These are phyloP conservation scores for Lachancea cidri DNA, from an alignment of 805 yeast genomes.

Conservation along the genomic window DNA sequence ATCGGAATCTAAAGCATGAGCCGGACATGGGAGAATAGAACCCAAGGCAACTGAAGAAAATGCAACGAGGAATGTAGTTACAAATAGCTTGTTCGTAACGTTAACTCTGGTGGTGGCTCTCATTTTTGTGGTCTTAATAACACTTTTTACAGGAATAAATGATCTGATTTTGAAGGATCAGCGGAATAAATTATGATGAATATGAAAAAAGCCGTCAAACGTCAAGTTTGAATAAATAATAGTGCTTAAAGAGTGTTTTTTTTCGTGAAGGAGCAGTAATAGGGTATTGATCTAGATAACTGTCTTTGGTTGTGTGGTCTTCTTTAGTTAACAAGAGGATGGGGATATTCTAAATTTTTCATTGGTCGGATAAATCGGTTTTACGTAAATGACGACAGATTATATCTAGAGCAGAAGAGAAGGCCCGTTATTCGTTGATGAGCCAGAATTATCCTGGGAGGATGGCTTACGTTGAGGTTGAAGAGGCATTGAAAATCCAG, in stretches of 20 bases:
- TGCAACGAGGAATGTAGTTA: constrained; percentile 59
- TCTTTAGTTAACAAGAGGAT: background rate
- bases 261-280: no score
- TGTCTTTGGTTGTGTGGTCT: background rate
- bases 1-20: constrained; percentile 38
- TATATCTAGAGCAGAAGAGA: background rate
- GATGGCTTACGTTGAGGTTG: constrained; percentile 24
- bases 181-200: constrained; percentile 1
- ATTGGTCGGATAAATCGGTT: constrained; percentile 3
- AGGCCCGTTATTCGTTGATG: background rate
- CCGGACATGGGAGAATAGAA: constrained; percentile 42
- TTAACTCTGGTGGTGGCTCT: constrained; percentile 51
- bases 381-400: background rate
- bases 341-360: background rate
- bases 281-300: background rate
- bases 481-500: constrained; percentile 38
- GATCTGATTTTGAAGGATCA: background rate
- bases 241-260: background rate
- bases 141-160: background rate
- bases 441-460: background rate
- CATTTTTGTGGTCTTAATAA: constrained; percentile 21
- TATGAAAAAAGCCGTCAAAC: background rate
- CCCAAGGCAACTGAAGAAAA: constrained; percentile 42
- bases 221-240: background rate
- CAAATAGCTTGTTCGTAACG: constrained; percentile 48